A percentile compares a stretch with the other conserved stretches of the same genome.
Evolutionary conservation across 139 green algal genomes (phyloP).

Genomic region (Pedinophyceae sp.): DNA sequence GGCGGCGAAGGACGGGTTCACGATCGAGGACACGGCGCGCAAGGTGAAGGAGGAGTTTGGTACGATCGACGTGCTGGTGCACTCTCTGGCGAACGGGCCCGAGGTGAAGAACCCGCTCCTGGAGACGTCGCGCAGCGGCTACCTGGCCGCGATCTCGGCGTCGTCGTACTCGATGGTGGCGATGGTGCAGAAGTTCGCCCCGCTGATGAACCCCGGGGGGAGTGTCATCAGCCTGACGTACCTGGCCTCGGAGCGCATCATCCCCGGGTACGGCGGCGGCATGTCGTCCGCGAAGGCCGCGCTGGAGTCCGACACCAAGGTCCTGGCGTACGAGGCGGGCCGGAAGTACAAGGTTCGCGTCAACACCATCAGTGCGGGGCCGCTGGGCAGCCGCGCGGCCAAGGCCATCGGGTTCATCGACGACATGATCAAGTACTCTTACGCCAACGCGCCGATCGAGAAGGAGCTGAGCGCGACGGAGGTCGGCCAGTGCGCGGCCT

Average conservation of each 20-base stretch:
- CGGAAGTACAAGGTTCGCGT: constrained; percentile 64
- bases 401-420: constrained; percentile 99
- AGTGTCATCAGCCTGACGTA: constrained; percentile 89
- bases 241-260: constrained; percentile 72
- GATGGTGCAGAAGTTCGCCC: constrained; percentile 71
- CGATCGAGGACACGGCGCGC: constrained; percentile 72
- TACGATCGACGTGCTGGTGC: constrained; percentile 90
- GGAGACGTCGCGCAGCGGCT: constrained; percentile 83
- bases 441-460: constrained; percentile 84
- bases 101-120: constrained; percentile 93
- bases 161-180: constrained; percentile 91
- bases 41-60: constrained; percentile 67
- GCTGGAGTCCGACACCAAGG: constrained; percentile 87
- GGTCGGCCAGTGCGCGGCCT: constrained; percentile 50
- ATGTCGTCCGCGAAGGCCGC: constrained; percentile 96
- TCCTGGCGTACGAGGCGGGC: constrained; percentile 93
- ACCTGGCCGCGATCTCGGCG: constrained; percentile 89
- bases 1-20: constrained; percentile 48
- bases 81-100: constrained; percentile 96
- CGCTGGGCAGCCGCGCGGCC: constrained; percentile 80
- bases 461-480: constrained; percentile 72
- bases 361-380: constrained; percentile 85
- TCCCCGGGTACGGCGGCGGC: constrained; percentile 94
- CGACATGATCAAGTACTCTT: constrained; percentile 92
- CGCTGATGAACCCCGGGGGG: constrained; percentile 54